phyloP scores from a whole-genome alignment of 331 rosid genomes.

The Phaseolus coccineus region DNA sequence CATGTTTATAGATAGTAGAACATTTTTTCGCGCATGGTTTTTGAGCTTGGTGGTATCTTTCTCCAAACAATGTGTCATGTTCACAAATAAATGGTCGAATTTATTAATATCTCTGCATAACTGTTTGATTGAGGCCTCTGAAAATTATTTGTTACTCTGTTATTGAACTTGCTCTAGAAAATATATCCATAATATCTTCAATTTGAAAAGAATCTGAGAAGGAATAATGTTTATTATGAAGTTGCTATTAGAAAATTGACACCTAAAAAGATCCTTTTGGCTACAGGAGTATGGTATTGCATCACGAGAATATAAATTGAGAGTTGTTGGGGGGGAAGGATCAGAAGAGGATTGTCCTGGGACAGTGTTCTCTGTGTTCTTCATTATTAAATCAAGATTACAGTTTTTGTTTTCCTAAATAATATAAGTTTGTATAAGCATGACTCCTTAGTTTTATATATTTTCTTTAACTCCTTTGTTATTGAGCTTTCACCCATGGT shows the following conservation, averaged over 20 bases:
- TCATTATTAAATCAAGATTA: not conserved
- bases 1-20: not conserved
- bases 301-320: not conserved
- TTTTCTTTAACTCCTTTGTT: not conserved
- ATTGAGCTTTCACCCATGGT: not conserved
- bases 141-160: conserved; percentile 1
- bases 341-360: not conserved
- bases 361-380: not conserved
- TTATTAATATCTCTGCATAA: not conserved
- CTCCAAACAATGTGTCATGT: not conserved
- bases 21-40: not conserved
- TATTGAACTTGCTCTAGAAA: conserved; percentile 18
- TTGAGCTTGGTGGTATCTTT: conserved; percentile 15
- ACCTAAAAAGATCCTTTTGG: not conserved
- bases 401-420: not conserved
- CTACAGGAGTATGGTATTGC: not conserved
- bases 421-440: not conserved
- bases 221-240: not conserved
- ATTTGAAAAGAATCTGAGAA: not conserved
- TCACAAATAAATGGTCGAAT: conserved; percentile 1
- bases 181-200: conserved; percentile 20
- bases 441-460: not conserved
- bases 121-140: not conserved
- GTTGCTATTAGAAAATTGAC: conserved; percentile 34
- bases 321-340: not conserved